Evolutionary conservation across 2,329 filamentous ascomycete genomes (phyloP).

Genomic region (Cercospora canescens): DNA sequence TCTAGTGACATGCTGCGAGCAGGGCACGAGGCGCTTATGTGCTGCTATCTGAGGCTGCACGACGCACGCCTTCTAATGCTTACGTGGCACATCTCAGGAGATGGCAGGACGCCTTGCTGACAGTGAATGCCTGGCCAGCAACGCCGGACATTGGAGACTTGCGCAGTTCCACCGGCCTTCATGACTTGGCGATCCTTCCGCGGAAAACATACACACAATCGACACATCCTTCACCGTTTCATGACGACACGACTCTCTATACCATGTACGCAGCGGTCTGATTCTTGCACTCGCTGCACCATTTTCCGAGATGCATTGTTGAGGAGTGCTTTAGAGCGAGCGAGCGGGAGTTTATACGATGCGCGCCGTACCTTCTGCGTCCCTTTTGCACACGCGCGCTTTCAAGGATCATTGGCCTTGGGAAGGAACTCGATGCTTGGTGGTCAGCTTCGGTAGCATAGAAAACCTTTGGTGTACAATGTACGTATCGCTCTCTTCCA

Average conservation of each 20-base stretch:
- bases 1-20: constrained; percentile 49
- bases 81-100: background rate
- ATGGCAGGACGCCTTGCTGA: background rate
- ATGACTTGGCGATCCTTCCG: background rate
- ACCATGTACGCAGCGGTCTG: constrained; percentile 10
- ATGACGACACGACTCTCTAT: constrained; percentile 12
- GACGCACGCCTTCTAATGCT: background rate
- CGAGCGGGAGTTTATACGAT: constrained; percentile 12
- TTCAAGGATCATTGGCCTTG: background rate
- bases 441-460: constrained; percentile 1
- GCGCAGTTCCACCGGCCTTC: too few species aligned
- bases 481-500: background rate
- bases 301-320: background rate
- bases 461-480: constrained; percentile 5
- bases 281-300: constrained; percentile 7
- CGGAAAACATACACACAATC: background rate
- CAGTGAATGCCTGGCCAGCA: background rate
- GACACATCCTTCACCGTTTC: constrained; percentile 1
- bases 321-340: constrained; percentile 11
- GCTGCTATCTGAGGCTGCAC: background rate
- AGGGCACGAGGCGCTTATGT: constrained; percentile 8
- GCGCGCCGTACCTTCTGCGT: background rate
- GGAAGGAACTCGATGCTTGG: background rate
- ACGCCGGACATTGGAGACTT: too few species aligned
- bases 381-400: background rate